phyloP scores from a whole-genome alignment of 192 early-diverging fungal species.

The Coemansia aciculifera region DNA sequence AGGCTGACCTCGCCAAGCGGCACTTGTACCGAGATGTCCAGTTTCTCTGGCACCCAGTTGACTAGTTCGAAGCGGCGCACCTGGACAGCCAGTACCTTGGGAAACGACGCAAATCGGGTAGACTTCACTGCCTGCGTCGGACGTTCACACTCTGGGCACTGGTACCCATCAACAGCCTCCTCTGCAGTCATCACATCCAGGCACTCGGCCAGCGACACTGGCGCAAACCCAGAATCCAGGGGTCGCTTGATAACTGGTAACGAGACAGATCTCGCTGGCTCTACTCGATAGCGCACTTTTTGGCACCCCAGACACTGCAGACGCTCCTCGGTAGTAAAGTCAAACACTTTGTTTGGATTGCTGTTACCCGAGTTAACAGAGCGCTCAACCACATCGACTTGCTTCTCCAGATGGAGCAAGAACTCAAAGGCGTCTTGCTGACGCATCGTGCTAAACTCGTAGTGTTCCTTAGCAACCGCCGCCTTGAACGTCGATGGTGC shows the following conservation, averaged over 20 bases:
- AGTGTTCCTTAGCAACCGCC: conserved; percentile 81
- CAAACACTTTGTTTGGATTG: conserved; percentile 79
- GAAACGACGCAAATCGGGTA: conserved; percentile 72
- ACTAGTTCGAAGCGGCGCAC: conserved; percentile 72
- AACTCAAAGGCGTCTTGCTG: conserved; percentile 99
- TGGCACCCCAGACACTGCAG: conserved; percentile 85
- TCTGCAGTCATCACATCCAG: conserved; percentile 59
- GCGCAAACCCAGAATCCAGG: conserved; percentile 19
- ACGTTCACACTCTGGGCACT: conserved; percentile 63
- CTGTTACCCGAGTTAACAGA: conserved; percentile 43
- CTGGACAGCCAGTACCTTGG: conserved; percentile 70
- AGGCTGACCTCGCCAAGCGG: conserved; percentile 59
- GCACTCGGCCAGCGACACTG: conserved; percentile 66
- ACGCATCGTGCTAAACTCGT: conserved; percentile 96
- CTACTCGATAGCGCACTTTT: conserved; percentile 72
- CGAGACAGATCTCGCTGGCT: conserved; percentile 57
- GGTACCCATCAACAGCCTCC: conserved; percentile 62
- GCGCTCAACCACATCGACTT: conserved; percentile 78
- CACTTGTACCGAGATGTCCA: conserved; percentile 62
- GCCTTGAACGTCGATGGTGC: conserved; percentile 90
- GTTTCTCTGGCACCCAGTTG: conserved; percentile 77
- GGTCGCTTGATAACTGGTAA: conserved; percentile 71
- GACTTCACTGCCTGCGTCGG: conserved; percentile 64
- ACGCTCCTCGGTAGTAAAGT: conserved; percentile 79
- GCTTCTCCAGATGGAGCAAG: conserved; percentile 73